Conservation (phyloP, 2,329 filamentous ascomycete species). For the Aspergillus niger region DNA sequence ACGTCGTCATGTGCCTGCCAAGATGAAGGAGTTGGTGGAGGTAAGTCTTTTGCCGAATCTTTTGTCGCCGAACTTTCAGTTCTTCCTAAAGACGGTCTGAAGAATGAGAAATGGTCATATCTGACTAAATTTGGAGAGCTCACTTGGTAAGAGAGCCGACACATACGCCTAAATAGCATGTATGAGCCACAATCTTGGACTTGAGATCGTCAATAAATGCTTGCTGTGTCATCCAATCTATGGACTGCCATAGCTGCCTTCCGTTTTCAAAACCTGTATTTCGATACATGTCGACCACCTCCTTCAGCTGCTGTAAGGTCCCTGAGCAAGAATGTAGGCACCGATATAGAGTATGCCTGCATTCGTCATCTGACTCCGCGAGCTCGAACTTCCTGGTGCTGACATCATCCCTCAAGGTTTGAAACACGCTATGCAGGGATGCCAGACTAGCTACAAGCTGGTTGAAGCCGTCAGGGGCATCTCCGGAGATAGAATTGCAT, state of each 20-base stretch:
- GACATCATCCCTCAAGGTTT: constrained; percentile 27
- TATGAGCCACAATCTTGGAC: constrained; percentile 33
- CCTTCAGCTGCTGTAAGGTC: constrained; percentile 28
- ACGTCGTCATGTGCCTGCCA: background rate
- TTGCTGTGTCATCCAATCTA: constrained; percentile 33
- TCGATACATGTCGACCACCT: constrained; percentile 26
- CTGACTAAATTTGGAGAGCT: constrained; percentile 3
- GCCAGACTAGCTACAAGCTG: constrained; percentile 31
- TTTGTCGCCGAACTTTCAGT: constrained; percentile 26
- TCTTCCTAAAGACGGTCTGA: constrained; percentile 26
- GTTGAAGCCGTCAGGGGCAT: constrained; percentile 33
- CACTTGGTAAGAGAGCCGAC: constrained; percentile 32
- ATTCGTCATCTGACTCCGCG: constrained; percentile 24
- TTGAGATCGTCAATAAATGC: constrained; percentile 30
- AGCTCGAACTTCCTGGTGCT: constrained; percentile 27
- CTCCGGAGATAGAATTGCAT: constrained; percentile 27
- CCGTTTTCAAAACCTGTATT: constrained; percentile 26
- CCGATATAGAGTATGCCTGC: constrained; percentile 26
- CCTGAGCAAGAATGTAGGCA: constrained; percentile 27
- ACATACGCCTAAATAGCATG: constrained; percentile 32
- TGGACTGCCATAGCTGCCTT: constrained; percentile 29
- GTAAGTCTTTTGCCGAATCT: constrained; percentile 25
- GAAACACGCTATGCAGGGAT: constrained; percentile 29
- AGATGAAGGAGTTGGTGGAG: background rate
- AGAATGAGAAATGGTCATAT: background rate